Conservation (phyloP, 805 yeast species). For the Saccharomycopsis sp. region DNA sequence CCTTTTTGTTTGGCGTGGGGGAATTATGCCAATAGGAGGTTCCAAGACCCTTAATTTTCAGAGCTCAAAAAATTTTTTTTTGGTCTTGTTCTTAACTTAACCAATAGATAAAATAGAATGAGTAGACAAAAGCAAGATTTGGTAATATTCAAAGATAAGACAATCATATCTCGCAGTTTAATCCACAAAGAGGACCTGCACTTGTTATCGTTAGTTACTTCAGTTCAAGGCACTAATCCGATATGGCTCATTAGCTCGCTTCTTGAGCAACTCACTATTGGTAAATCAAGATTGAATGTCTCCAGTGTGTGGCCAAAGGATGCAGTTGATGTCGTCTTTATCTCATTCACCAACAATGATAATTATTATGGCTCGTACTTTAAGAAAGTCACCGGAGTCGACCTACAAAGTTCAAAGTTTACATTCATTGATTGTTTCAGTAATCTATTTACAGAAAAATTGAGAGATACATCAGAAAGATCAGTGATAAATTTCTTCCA, state of each 20-base stretch:
- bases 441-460: conserved; percentile 8
- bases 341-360: conserved; percentile 13
- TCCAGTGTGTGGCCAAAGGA: not conserved
- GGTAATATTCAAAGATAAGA: conserved; percentile 12
- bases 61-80: no score
- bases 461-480: conserved; percentile 3
- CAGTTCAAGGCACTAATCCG: conserved; percentile 14
- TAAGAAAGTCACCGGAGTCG: conserved; percentile 12
- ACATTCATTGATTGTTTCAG: conserved; percentile 17
- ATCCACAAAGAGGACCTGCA: not conserved
- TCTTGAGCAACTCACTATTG: conserved; percentile 11
- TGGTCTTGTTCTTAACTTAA: no score
- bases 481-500: not conserved
- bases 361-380: conserved; percentile 7
- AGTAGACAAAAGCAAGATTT: conserved; percentile 17
- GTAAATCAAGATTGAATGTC: conserved; percentile 11
- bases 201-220: conserved; percentile 9
- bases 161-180: conserved; percentile 8
- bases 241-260: conserved; percentile 16
- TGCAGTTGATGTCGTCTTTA: conserved; percentile 2
- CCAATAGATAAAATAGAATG: no score
- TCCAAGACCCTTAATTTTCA: no score
- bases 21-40: no score
- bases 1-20: no score
- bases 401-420: conserved; percentile 6